Base-by-base conservation (phyloP, 179 eudicot genomes). In the Corrigiola litoralis region DNA sequence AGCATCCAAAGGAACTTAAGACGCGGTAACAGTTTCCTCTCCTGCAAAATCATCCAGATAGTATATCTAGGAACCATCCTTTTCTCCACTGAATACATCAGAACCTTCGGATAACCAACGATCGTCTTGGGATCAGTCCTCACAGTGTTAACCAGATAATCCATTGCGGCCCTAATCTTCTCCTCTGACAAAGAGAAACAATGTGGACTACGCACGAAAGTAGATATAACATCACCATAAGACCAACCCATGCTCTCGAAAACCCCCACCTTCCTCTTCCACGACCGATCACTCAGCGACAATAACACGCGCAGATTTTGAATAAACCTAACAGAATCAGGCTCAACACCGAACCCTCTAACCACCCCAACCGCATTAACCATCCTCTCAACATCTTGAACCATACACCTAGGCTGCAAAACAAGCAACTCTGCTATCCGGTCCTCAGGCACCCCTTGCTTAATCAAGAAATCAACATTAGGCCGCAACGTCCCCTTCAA, bases 161-260 rank as follows among this genome's bases (percentile, higher is more conserved):
- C 74, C 62, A 62, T 70, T 18, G 21, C 20, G 23, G 18, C 10
- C 27, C 54, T 62, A 56, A 70, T 51, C 42, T 70, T 70, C 68
- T 70, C 52, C 68, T 61, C 74, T 0, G 74, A 70, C 3, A 38
- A 10, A 40, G 55, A 23, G 6, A 70, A 42, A 53, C 68, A 61
- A 52, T 13, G 47, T 27, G 74, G 68, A 41, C 3, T 17, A 23
- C 16, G 29, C 17, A 40, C 27, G 33, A 70, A 53, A 7, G 50
- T 65, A 4, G 41, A 52, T 24, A 65, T 27, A 38, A 52, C 49
- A 24, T 65, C 69, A 17, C 40, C 60, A 17, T 28, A 13, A 16
- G 59, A 17, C 69, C 69, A 65, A 11, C 69, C 69, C 21, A 65
- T n/a, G 32, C 69, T 65, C 69, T 51, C 38, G n/a, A 65, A 65